A percentile compares a stretch with the other conserved stretches of the same genome.
phyloP scores from a whole-genome alignment of 2,329 filamentous ascomycete genomes.

The Paracoccidioides brasiliensis region DNA sequence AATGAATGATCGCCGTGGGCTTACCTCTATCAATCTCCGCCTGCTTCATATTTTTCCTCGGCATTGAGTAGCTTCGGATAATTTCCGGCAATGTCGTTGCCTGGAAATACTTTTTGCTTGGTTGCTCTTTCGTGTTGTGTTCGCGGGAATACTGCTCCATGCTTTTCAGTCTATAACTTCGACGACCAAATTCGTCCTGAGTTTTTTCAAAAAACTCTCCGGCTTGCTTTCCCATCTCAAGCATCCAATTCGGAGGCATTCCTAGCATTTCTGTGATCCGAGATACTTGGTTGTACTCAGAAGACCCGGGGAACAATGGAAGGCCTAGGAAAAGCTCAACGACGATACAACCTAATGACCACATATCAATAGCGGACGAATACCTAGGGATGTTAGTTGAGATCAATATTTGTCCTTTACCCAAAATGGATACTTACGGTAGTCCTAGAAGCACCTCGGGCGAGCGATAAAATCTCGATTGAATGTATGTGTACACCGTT shows the following conservation, averaged over 20 bases:
- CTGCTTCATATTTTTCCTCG: slow-evolving; percentile 98
- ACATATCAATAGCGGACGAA: slow-evolving; percentile 98
- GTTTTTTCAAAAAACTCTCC: slow-evolving; percentile 94
- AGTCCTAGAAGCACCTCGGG: slow-evolving; percentile 91
- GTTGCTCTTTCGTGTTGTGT: slow-evolving; percentile 92
- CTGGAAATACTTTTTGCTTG: slow-evolving; percentile 99
- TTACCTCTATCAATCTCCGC: slow-evolving; percentile 89
- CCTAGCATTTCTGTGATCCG: slow-evolving; percentile 97
- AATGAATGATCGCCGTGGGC: slow-evolving; percentile 14
- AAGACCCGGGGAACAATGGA: slow-evolving; percentile 89
- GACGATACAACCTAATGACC: slow-evolving; percentile 96
- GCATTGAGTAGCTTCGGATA: slow-evolving; percentile 96
- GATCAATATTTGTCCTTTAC: not conserved
- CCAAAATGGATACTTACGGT: slow-evolving; percentile 38
- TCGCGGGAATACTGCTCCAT: slow-evolving; percentile 98
- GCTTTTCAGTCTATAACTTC: slow-evolving; percentile 82
- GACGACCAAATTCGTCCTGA: slow-evolving; percentile 80
- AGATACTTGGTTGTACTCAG: slow-evolving; percentile 96
- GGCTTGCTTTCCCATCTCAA: slow-evolving; percentile 96
- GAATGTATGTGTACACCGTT: slow-evolving; percentile 98
- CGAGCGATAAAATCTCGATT: slow-evolving; percentile 94
- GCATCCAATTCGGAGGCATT: slow-evolving; percentile 94
- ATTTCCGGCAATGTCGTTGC: slow-evolving; percentile 90
- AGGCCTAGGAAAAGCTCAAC: slow-evolving; percentile 93
- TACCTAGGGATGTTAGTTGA: slow-evolving; percentile 40